phyloP scores from a whole-genome alignment of 805 yeast genomes.

The Yamadazyma philogaea region DNA sequence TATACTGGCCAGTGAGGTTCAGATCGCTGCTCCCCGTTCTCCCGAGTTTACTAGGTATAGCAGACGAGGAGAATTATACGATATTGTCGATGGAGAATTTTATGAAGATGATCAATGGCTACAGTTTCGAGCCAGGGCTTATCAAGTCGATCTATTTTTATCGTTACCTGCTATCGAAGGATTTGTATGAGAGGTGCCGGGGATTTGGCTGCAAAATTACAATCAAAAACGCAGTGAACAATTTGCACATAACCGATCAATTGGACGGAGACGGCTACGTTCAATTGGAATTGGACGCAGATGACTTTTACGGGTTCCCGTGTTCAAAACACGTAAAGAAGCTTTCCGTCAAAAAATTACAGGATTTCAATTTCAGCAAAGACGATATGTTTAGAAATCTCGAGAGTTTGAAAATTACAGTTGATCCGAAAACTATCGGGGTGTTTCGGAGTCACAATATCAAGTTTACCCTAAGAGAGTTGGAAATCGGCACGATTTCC shows the following conservation, averaged over 20 bases:
- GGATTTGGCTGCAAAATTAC: slow-evolving; percentile 2
- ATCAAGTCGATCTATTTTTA: slow-evolving; percentile 3
- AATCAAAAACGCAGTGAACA: not conserved
- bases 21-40: not conserved
- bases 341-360: not conserved
- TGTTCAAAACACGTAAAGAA: not conserved
- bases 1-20: not conserved
- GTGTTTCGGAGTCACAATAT: not conserved
- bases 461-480: not conserved
- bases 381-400: not conserved
- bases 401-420: not conserved
- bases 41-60: not conserved
- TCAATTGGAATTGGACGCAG: not conserved
- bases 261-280: not conserved
- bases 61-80: not conserved
- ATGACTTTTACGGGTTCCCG: not conserved
- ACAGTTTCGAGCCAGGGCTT: slow-evolving; percentile 2
- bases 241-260: not conserved
- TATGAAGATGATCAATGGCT: slow-evolving; percentile 2
- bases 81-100: not conserved
- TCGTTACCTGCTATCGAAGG: not conserved
- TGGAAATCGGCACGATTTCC: not conserved
- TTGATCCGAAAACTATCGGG: not conserved
- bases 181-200: not conserved
- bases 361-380: not conserved